phyloP scores from a whole-genome alignment of 1,284 basidiomycete genomes.

The Cryptococcus amylolentus region DNA sequence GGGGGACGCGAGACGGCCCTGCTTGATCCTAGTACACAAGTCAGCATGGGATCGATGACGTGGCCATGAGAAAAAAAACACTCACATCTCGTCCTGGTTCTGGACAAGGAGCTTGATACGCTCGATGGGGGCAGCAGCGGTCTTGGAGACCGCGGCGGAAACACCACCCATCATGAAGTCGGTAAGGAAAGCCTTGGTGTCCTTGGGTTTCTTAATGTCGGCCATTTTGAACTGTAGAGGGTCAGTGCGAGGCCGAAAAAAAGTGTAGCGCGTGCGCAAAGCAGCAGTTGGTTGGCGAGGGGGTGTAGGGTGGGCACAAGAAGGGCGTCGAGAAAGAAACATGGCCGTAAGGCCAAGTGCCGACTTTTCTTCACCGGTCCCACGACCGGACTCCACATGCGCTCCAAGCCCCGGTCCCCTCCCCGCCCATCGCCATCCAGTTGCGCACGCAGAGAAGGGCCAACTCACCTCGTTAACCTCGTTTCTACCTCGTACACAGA shows the following conservation, averaged over 20 bases:
- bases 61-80: neutral
- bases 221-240: constrained; percentile 30
- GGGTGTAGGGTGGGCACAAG: neutral
- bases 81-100: constrained; percentile 68
- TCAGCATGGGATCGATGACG: constrained; percentile 10
- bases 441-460: neutral
- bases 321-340: neutral
- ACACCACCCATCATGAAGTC: constrained; percentile 53
- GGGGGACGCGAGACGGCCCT: constrained; percentile 82
- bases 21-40: constrained; percentile 66
- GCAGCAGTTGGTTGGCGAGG: neutral
- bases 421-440: neutral
- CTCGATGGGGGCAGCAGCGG: constrained; percentile 96
- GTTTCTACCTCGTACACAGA: constrained; percentile 16
- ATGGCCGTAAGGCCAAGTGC: neutral
- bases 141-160: constrained; percentile 82
- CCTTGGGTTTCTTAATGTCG: constrained; percentile 49
- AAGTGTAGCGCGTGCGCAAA: neutral
- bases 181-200: constrained; percentile 49
- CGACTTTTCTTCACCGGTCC: neutral
- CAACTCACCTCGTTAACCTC: constrained; percentile 6
- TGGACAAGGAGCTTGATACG: constrained; percentile 96
- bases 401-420: neutral
- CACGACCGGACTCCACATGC: neutral
- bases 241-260: neutral